phyloP scores from a whole-genome alignment of 805 yeast genomes.

The Wickerhamomyces subpelliculosus region DNA sequence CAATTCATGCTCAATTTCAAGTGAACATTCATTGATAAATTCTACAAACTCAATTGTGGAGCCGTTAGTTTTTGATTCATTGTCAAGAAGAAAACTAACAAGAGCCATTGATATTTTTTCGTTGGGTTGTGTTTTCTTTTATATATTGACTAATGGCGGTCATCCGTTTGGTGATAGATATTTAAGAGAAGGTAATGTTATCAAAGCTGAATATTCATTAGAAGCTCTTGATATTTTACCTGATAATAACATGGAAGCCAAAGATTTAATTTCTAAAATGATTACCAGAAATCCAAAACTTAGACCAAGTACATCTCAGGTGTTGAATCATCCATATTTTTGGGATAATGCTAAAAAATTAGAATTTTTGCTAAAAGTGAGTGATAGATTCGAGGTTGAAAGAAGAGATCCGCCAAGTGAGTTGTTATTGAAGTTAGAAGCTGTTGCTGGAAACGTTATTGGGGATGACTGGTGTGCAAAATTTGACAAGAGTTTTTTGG shows the following conservation, averaged over 20 bases:
- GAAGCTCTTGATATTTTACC: constrained; percentile 16
- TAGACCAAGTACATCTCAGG: constrained; percentile 64
- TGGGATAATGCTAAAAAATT: constrained; percentile 73
- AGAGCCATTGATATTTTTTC: constrained; percentile 92
- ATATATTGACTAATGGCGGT: constrained; percentile 70
- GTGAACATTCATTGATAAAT: constrained; percentile 17
- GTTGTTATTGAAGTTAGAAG: constrained; percentile 49
- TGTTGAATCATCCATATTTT: constrained; percentile 82
- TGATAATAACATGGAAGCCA: constrained; percentile 55
- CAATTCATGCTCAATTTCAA: constrained; percentile 8
- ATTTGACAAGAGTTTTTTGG: constrained; percentile 68
- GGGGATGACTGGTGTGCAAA: constrained; percentile 71
- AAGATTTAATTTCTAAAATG: constrained; percentile 69
- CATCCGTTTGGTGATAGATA: constrained; percentile 97
- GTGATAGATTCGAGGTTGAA: constrained; percentile 87
- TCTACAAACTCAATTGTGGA: constrained; percentile 23
- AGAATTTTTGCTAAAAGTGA: constrained; percentile 78
- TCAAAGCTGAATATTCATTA: constrained; percentile 48
- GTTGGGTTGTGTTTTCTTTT: constrained; percentile 89
- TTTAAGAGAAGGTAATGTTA: constrained; percentile 81
- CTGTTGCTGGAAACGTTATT: constrained; percentile 40
- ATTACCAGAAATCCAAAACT: constrained; percentile 53
- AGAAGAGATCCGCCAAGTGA: constrained; percentile 72
- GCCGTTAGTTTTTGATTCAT: constrained; percentile 30
- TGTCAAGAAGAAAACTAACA: constrained; percentile 58